Conservation (phyloP, 2,329 filamentous ascomycete species). For the Penicillium thymicola region DNA sequence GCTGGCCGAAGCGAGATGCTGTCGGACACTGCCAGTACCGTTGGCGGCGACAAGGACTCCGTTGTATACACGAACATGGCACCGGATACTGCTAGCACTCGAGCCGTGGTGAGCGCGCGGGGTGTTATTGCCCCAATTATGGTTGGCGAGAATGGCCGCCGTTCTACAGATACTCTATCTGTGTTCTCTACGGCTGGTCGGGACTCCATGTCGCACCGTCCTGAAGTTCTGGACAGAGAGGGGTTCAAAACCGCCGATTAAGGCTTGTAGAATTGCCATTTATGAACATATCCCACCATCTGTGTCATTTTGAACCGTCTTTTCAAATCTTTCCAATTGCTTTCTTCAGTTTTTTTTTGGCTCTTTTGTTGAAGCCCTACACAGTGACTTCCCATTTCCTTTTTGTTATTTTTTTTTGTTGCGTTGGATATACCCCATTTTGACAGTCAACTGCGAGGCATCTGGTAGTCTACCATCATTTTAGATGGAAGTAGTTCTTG, state of each 20-base stretch:
- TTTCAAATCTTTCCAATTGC: not conserved
- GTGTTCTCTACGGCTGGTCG: slow-evolving; percentile 5
- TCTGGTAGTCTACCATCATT: not conserved
- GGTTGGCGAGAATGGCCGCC: slow-evolving; percentile 16
- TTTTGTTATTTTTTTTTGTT: not conserved
- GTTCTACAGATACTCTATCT: slow-evolving; percentile 28
- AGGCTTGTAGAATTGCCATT: not conserved
- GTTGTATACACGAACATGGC: slow-evolving; percentile 16
- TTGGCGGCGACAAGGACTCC: slow-evolving; percentile 28
- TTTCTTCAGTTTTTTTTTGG: not conserved
- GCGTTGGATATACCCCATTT: slow-evolving; percentile 4
- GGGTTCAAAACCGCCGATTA: slow-evolving; percentile 31
- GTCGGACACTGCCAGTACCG: slow-evolving; percentile 27
- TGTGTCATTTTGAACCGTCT: not conserved
- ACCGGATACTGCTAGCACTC: slow-evolving; percentile 30
- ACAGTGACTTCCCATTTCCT: not conserved
- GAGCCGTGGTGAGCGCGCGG: slow-evolving; percentile 27
- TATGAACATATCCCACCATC: not conserved
- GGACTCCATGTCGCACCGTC: slow-evolving; percentile 16
- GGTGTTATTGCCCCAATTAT: slow-evolving; percentile 27
- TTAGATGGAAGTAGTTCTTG: not conserved
- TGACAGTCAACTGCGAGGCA: not conserved
- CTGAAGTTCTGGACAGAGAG: slow-evolving; percentile 30
- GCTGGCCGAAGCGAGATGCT: slow-evolving; percentile 31
- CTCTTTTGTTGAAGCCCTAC: not conserved